Conservation (phyloP, 1,139 yeast genomes). For the Candida albicans region DNA sequence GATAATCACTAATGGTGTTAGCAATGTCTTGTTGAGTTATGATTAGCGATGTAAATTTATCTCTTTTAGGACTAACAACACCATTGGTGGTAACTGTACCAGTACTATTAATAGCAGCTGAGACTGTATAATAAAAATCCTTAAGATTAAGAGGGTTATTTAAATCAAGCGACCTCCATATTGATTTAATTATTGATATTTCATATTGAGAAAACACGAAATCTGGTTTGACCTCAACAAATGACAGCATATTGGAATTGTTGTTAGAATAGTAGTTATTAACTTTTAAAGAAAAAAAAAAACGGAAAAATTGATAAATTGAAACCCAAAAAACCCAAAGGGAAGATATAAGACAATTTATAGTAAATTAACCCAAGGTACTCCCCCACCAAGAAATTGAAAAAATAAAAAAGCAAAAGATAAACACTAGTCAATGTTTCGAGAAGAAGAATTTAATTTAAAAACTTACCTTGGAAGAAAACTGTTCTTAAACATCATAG, state of each 20-base stretch:
- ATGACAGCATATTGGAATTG: neutral
- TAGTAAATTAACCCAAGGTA: too few relatives aligned
- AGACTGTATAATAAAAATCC: neutral
- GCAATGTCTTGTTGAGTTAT: conserved; percentile 8
- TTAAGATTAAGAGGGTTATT: neutral
- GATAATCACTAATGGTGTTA: conserved; percentile 18
- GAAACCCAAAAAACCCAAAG: too few relatives aligned
- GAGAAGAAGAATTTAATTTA: too few relatives aligned
- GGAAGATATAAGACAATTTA: too few relatives aligned
- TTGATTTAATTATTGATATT: conserved; percentile 14
- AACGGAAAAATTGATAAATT: too few relatives aligned
- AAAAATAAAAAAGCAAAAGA: too few relatives aligned
- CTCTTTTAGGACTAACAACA: neutral
- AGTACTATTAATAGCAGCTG: neutral
- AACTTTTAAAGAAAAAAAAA: too few relatives aligned
- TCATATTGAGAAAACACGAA: conserved; percentile 17
- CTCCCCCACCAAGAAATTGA: too few relatives aligned
- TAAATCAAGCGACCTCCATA: conserved; percentile 18
- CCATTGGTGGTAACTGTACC: neutral
- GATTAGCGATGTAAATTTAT: neutral
- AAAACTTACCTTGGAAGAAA: too few relatives aligned
- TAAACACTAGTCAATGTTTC: too few relatives aligned
- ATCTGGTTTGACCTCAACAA: conserved; percentile 2
- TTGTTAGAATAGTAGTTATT: too few relatives aligned
- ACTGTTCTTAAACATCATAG: too few relatives aligned